Percentiles rank a stretch among this genome's conserved stretches.
phyloP scores from a whole-genome alignment of 805 yeast genomes.

The Cyberlindnera galapagoensis region DNA sequence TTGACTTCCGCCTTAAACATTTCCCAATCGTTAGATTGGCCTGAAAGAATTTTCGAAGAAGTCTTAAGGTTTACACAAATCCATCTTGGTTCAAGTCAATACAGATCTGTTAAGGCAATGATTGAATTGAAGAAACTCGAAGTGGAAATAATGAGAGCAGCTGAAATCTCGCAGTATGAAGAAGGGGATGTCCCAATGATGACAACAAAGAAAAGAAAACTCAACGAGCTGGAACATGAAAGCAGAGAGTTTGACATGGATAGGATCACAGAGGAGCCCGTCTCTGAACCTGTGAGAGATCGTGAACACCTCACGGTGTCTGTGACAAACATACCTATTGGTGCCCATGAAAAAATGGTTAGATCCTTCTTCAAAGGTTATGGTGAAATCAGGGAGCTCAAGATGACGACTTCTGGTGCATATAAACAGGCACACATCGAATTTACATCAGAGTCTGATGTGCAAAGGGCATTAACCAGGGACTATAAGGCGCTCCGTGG shows the following conservation, averaged over 20 bases:
- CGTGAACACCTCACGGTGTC: constrained; percentile 56
- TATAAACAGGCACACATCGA: constrained; percentile 49
- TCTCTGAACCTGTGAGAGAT: constrained; percentile 30
- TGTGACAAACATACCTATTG: constrained; percentile 41
- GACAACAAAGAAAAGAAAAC: constrained; percentile 8
- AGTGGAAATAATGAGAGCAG: constrained; percentile 10
- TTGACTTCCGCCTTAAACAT: constrained; percentile 28
- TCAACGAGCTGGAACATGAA: constrained; percentile 5
- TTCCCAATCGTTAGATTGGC: constrained; percentile 37
- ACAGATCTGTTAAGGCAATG: constrained; percentile 21
- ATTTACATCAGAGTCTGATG: constrained; percentile 39
- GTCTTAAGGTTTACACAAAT: constrained; percentile 33
- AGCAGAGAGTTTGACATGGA: background rate
- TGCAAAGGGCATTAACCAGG: constrained; percentile 55
- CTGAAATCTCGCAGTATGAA: constrained; percentile 5
- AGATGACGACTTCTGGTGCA: constrained; percentile 12
- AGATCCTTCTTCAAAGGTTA: constrained; percentile 48
- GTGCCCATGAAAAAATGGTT: constrained; percentile 34
- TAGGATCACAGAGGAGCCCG: background rate
- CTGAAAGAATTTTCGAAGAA: constrained; percentile 42
- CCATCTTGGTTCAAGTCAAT: constrained; percentile 25
- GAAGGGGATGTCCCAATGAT: constrained; percentile 1
- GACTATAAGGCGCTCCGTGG: constrained; percentile 43
- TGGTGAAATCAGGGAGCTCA: constrained; percentile 43
- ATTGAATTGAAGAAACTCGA: constrained; percentile 21